These are phyloP conservation scores for Didymella glomerata DNA, from an alignment of 2,329 filamentous ascomycete species.

Conservation along the genomic window DNA sequence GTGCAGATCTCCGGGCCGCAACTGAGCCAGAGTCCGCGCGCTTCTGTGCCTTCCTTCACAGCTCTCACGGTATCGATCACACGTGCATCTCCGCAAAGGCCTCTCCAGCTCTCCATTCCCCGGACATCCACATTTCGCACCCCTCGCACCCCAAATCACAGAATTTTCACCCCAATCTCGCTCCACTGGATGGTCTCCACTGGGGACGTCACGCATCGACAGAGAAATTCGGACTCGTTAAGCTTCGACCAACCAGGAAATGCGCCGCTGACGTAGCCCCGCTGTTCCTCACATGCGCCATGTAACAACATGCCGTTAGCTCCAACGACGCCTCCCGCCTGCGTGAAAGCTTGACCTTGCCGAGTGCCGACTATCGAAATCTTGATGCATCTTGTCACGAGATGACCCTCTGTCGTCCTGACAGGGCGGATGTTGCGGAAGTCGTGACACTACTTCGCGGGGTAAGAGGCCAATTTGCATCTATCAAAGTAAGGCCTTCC, in stretches of 20 bases:
- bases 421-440: constrained; percentile 3
- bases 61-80: background rate
- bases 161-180: constrained; percentile 23
- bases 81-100: constrained; percentile 28
- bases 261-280: constrained; percentile 31
- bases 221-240: constrained; percentile 12
- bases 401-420: background rate
- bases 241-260: constrained; percentile 23
- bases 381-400: constrained; percentile 7
- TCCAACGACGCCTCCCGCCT: constrained; percentile 26
- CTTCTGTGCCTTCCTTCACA: background rate
- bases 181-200: constrained; percentile 18
- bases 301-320: constrained; percentile 33
- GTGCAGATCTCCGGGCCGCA: constrained; percentile 1
- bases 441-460: background rate
- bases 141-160: constrained; percentile 14
- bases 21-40: background rate
- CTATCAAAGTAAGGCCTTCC: background rate
- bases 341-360: constrained; percentile 27
- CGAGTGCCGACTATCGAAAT: constrained; percentile 17
- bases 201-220: constrained; percentile 27
- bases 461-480: background rate
- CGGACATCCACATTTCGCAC: constrained; percentile 15
- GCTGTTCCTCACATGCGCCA: constrained; percentile 26
- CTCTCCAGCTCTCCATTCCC: constrained; percentile 31